These are phyloP conservation scores for Asterophora parasitica DNA, from an alignment of 768 basidiomycete species.

Conservation along the genomic window DNA sequence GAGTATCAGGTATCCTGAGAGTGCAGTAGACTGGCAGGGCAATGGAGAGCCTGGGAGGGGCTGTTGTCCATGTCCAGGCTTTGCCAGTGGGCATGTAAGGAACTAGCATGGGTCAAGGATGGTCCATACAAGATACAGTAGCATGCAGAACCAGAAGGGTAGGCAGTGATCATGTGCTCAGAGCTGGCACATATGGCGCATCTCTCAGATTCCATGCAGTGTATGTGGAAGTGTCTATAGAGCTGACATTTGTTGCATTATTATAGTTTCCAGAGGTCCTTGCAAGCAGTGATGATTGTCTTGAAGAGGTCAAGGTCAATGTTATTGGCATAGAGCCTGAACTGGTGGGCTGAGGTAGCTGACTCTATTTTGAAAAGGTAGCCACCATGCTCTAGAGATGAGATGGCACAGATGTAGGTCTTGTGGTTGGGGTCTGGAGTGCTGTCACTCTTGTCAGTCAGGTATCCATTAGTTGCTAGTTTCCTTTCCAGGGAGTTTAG, in stretches of 20 bases:
- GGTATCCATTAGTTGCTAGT: too few relatives aligned
- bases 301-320: neutral
- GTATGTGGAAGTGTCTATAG: neutral
- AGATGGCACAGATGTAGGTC: neutral
- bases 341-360: neutral
- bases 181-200: neutral
- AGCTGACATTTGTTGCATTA: neutral
- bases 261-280: too few relatives aligned
- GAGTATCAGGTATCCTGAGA: neutral
- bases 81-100: neutral
- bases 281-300: neutral
- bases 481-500: neutral
- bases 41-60: neutral
- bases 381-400: neutral
- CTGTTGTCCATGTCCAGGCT: neutral
- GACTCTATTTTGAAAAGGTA: neutral
- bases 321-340: neutral
- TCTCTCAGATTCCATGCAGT: too few relatives aligned
- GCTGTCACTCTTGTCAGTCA: neutral
- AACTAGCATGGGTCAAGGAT: neutral
- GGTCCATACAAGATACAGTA: neutral
- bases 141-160: neutral
- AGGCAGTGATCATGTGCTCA: neutral
- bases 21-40: neutral
- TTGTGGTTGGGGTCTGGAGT: neutral